Conservation (phyloP, 2,329 filamentous ascomycete genomes). For the Cladosporium halotolerans region DNA sequence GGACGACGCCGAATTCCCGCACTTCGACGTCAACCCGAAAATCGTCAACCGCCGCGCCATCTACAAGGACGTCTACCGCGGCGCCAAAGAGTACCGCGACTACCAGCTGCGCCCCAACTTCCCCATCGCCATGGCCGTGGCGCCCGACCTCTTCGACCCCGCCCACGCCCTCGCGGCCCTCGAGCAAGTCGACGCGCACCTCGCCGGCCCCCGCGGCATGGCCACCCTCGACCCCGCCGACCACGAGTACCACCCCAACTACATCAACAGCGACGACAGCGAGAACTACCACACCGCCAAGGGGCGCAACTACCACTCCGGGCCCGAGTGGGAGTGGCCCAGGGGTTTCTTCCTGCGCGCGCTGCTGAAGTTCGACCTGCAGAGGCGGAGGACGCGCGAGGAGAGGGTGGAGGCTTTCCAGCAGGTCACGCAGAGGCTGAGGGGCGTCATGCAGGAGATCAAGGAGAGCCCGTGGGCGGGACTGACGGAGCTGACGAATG, state of each 20-base stretch:
- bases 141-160: conserved; percentile 77
- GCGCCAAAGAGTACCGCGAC: conserved; percentile 93
- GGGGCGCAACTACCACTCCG: conserved; percentile 95
- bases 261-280: conserved; percentile 90
- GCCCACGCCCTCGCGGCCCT: conserved; percentile 74
- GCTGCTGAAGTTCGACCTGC: conserved; percentile 81
- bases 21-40: conserved; percentile 72
- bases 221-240: conserved; percentile 89
- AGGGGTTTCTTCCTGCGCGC: conserved; percentile 93
- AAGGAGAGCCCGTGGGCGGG: conserved; percentile 79
- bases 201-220: conserved; percentile 89
- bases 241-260: conserved; percentile 88
- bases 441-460: conserved; percentile 80
- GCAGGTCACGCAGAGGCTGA: conserved; percentile 78
- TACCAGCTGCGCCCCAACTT: conserved; percentile 95
- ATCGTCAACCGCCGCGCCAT: conserved; percentile 88
- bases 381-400: conserved; percentile 58
- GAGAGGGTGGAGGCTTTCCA: conserved; percentile 85
- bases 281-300: conserved; percentile 87
- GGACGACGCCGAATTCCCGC: conserved; percentile 60
- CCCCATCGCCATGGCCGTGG: conserved; percentile 89
- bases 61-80: conserved; percentile 94
- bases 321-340: conserved; percentile 97
- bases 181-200: conserved; percentile 67
- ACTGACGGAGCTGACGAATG: conserved; percentile 86